Evolutionary conservation across 805 yeast species (phyloP), one percentile per base, ranked within the genome.

Genomic region (Kuraishia capsulata): DNA sequence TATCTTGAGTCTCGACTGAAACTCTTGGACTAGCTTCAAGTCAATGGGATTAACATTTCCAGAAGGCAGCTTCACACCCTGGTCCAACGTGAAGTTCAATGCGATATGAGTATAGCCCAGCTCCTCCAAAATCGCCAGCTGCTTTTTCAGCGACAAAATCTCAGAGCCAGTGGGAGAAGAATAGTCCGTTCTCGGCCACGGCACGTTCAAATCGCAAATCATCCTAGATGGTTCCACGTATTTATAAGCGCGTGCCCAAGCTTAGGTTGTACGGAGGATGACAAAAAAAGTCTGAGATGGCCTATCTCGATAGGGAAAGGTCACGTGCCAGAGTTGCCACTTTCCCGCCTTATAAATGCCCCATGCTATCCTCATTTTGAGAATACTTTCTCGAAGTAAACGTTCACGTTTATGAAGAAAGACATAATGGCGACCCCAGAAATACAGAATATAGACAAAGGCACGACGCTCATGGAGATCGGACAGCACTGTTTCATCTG

Each of bases 31-130:
- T 18, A 57, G 40, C 1, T 48, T 37, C 3, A 65, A 35, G 36
- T 66, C 55, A 3, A 68, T 78, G 46, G 69, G 81, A 53, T 57
- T 69, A 20, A 52, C 46, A n/a, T 60, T 52, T 39, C 67, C 65
- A 11, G 57, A 52, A 2, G 83, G 83, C 17, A 81, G 58, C 49
- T 73, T 78, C 20, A 65, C 64, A 14, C 61, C 54, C 45, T 76
- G 78, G 38, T 56, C 63, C 2, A 77, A 62, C 2, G 67, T 68
- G 49, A 78, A 78, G 56, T 86, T 88, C 37, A 89, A 59, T 2
- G 90, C 97, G 3, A 85, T 67, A 46, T 79, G 82, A 1, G 83
- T 73, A 52, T 87, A 87, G 9, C 90, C 92, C 5, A 82, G 53
- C 20, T 69, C 59, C 44, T 75, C 72, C 17, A 77, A 57, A 16